Evolutionary conservation across 768 basidiomycete genomes (phyloP).

Genomic region (Phylloporus scabripes): DNA sequence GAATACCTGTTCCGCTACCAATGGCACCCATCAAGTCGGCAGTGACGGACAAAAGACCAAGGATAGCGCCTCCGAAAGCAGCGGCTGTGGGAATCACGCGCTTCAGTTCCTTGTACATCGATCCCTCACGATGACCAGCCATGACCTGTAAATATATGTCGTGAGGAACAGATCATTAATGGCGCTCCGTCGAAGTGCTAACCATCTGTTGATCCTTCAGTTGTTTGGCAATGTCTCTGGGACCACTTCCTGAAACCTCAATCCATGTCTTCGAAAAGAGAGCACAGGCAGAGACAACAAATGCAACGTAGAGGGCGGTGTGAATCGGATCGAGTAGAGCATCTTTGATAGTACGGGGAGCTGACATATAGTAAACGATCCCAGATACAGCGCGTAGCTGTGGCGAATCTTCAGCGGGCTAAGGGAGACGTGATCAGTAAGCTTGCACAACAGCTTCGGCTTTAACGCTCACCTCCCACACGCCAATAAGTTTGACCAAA

Average conservation of each 20-base stretch:
- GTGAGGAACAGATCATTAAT: slow-evolving; percentile 3
- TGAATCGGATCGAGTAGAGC: slow-evolving; percentile 92
- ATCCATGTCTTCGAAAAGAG: slow-evolving; percentile 99
- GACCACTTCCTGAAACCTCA: slow-evolving; percentile 94
- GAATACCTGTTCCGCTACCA: slow-evolving; percentile 91
- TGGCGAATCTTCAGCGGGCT: slow-evolving; percentile 92
- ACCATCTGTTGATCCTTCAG: slow-evolving; percentile 99
- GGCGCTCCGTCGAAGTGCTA: neutral
- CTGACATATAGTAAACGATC: slow-evolving; percentile 96
- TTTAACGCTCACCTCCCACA: slow-evolving; percentile 82
- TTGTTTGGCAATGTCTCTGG: slow-evolving; percentile 94
- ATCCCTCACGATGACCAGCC: slow-evolving; percentile 91
- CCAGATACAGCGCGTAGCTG: slow-evolving; percentile 89
- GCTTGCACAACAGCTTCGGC: neutral
- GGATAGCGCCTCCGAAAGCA: slow-evolving; percentile 94
- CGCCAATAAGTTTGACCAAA: slow-evolving; percentile 82
- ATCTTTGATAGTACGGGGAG: slow-evolving; percentile 88
- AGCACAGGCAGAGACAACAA: slow-evolving; percentile 92
- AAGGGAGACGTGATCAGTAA: slow-evolving; percentile 7
- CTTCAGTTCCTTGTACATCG: slow-evolving; percentile 99
- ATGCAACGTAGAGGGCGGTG: slow-evolving; percentile 82
- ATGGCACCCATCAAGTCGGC: slow-evolving; percentile 96
- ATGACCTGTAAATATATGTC: slow-evolving; percentile 45
- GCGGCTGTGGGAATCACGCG: slow-evolving; percentile 97
- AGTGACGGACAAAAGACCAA: slow-evolving; percentile 83